A percentile compares a stretch with the other conserved stretches of the same genome.
phyloP scores from a whole-genome alignment of 225 moss, liverwort and hornwort genomes.

The Polytrichum commune region DNA sequence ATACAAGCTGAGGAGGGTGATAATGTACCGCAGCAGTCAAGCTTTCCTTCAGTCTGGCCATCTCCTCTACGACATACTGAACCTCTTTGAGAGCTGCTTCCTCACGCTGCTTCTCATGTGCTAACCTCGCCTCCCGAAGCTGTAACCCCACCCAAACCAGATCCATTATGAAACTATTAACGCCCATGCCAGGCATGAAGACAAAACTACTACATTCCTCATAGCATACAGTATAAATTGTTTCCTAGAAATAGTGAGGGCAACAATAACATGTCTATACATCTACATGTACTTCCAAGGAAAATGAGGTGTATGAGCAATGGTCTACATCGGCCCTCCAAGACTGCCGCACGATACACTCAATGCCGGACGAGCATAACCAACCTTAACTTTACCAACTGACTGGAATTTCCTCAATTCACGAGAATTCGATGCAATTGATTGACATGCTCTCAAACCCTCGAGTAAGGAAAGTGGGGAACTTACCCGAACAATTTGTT shows the following conservation, averaged over 20 bases:
- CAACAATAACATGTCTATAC: background rate
- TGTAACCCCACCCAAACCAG: conserved; percentile 26
- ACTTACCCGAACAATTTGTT: conserved; percentile 38
- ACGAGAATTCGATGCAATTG: too few species aligned
- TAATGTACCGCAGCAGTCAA: conserved; percentile 46
- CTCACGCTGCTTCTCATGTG: conserved; percentile 48
- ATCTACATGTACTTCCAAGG: background rate
- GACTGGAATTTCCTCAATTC: background rate
- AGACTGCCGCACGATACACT: too few species aligned
- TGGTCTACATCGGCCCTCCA: too few species aligned
- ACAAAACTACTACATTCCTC: too few species aligned
- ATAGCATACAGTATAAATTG: too few species aligned
- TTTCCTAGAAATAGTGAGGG: too few species aligned
- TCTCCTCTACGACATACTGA: conserved; percentile 41
- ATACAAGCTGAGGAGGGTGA: background rate
- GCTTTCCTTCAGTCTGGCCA: conserved; percentile 48
- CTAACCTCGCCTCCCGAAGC: conserved; percentile 48
- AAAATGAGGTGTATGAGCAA: background rate
- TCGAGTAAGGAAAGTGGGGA: background rate
- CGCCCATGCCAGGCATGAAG: too few species aligned
- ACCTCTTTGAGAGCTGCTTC: conserved; percentile 41
- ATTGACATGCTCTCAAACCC: too few species aligned
- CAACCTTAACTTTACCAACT: background rate
- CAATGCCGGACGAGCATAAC: background rate
- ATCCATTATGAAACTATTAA: too few species aligned